Base-by-base conservation (phyloP, 2,329 filamentous ascomycete species). In the Penicillium oxalicum region DNA sequence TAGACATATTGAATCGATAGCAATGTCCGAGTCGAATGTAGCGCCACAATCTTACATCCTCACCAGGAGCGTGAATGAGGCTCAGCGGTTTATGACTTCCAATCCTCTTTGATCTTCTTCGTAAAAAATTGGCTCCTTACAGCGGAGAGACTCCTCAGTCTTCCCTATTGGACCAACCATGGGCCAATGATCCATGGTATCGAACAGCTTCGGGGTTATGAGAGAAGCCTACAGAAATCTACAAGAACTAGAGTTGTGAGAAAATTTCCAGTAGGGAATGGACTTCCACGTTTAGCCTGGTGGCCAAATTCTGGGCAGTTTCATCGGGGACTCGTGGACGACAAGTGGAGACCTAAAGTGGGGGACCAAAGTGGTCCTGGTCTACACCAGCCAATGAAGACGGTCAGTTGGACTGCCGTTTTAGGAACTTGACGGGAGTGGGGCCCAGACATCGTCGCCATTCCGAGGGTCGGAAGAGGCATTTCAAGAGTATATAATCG, bases 371-470 rank as follows among this genome's bases (percentile, higher is more conserved):
- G 18, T 18, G 18, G 18, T 18, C 18, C 18, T 18, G 18, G 18
- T 18, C 18, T 18, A 18, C 18, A 18, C 18, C 18, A 18, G 18
- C 18, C 18, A 18, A 18, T 18, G 18, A 18, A 18, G 18, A 18
- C 18, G 18, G 18, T 2, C 18, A 18, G 18, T 18, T 36, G 7
- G 28, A 35, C 18, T 33, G 28, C 48, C 53, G 45, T 25, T 52
- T 54, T 56, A 56, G 52, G 56, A 55, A 57, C 32, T 58, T 58
- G 54, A 48, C 27, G 48, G 56, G 52, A 57, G 56, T 53, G 56
- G 56, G 48, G 48, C 44, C 47, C 6, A 8, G 18, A 25, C 7
- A n/a, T 26, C 37, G 6, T 35, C 32, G 28, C 24, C 8, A 3
- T 18, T 18, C 18, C 18, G 18, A 18, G 18, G 18, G 18, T 18